These are phyloP conservation scores for Naganishia antarctica DNA, from an alignment of 768 basidiomycete species.

Conservation along the genomic window DNA sequence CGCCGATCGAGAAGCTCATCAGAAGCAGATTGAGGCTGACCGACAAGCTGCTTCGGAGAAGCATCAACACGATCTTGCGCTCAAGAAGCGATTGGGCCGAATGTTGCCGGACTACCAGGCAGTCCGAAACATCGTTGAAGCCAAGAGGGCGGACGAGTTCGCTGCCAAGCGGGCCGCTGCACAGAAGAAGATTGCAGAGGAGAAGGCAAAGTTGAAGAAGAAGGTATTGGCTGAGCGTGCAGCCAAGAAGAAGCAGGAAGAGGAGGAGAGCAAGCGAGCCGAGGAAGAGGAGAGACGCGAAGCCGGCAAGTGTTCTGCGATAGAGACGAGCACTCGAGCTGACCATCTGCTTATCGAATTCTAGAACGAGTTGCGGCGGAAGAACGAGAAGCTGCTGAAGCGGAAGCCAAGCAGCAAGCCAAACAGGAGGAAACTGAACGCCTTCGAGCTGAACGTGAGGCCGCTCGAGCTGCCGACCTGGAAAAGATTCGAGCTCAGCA, in stretches of 20 bases:
- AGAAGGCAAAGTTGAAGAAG: constrained; percentile 69
- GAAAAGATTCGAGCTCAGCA: constrained; percentile 45
- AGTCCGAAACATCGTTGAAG: constrained; percentile 57
- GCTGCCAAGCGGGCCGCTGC: constrained; percentile 59
- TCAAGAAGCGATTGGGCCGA: constrained; percentile 68
- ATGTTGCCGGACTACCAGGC: constrained; percentile 67
- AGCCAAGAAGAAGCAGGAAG: constrained; percentile 55
- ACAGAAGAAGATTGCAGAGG: constrained; percentile 67
- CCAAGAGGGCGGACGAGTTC: constrained; percentile 64
- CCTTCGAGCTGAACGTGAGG: constrained; percentile 57
- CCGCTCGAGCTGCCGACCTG: constrained; percentile 49
- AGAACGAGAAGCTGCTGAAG: constrained; percentile 54
- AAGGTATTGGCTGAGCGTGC: constrained; percentile 59
- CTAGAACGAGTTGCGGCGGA: constrained; percentile 30
- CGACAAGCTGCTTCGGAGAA: constrained; percentile 57
- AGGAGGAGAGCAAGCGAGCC: constrained; percentile 51
- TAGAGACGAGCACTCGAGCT: not conserved
- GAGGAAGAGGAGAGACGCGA: constrained; percentile 40
- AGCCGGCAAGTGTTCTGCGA: constrained; percentile 38
- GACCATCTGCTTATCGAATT: not conserved
- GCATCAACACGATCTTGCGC: constrained; percentile 64
- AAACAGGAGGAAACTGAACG: constrained; percentile 43
- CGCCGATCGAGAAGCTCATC: constrained; percentile 66
- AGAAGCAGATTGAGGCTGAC: constrained; percentile 58
- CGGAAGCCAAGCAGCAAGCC: constrained; percentile 63